These are phyloP conservation scores for Claviceps digitariae DNA, from an alignment of 2,329 filamentous ascomycete genomes.

Conservation along the genomic window DNA sequence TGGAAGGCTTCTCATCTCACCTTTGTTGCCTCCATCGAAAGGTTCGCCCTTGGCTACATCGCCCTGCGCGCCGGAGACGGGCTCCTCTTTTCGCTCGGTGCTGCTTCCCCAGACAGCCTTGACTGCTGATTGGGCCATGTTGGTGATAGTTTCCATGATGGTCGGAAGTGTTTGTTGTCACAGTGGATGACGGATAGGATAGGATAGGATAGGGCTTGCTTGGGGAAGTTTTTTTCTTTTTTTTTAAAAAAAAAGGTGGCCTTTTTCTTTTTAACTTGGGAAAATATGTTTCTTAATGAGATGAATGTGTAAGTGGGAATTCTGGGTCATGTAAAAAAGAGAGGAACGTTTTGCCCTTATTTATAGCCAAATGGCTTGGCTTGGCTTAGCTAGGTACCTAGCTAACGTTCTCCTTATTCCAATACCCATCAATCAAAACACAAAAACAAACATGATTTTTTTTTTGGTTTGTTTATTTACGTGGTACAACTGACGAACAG, in stretches of 20 bases:
- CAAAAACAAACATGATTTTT: not conserved
- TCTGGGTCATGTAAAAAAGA: not conserved
- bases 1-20: slow-evolving; percentile 19
- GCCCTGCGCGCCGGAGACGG: slow-evolving; percentile 56
- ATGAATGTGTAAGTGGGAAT: no score
- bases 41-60: slow-evolving; percentile 56
- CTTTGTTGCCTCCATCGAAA: slow-evolving; percentile 66
- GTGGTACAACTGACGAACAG: not conserved
- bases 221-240: no score
- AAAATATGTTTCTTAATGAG: no score
- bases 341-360: not conserved
- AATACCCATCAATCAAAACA: not conserved
- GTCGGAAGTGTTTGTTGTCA: no score
- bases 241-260: not conserved
- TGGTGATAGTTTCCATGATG: slow-evolving; percentile 52
- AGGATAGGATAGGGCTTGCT: no score
- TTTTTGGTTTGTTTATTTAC: not conserved
- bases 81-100: slow-evolving; percentile 48
- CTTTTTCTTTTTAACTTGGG: not conserved
- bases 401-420: no score
- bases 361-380: not conserved
- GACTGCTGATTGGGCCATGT: slow-evolving; percentile 29
- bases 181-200: no score
- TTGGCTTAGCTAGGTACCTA: not conserved
- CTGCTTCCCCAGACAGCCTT: slow-evolving; percentile 31